These are phyloP conservation scores for Allium sativum DNA, from an alignment of 106 monocot species.

Conservation along the genomic window DNA sequence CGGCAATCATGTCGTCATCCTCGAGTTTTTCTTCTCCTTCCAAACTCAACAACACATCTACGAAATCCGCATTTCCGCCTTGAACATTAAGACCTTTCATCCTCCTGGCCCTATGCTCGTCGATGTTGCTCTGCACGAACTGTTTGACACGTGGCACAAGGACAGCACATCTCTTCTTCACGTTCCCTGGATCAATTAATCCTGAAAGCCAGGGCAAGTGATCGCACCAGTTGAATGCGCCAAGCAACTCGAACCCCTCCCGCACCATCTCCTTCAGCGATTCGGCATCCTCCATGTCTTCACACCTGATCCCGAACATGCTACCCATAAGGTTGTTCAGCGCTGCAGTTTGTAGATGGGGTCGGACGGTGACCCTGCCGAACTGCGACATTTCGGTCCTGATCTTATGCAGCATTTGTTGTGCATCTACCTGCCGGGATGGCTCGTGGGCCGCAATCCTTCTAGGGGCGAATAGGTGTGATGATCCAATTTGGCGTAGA, in stretches of 20 bases:
- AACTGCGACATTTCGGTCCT: conserved; percentile 4
- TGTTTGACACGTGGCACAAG: conserved; percentile 62
- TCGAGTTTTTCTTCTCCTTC: conserved; percentile 43
- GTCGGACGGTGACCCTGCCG: conserved; percentile 44
- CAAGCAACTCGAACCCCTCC: conserved; percentile 77
- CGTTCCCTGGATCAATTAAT: conserved; percentile 37
- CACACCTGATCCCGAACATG: conserved; percentile 61
- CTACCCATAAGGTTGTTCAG: conserved; percentile 85
- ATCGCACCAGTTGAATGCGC: conserved; percentile 90
- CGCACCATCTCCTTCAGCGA: conserved; percentile 44
- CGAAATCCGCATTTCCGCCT: conserved; percentile 62
- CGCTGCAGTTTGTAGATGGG: conserved; percentile 60
- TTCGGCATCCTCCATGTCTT: not conserved
- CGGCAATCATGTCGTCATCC: conserved; percentile 75
- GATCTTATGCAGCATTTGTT: conserved; percentile 31
- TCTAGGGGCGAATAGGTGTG: conserved; percentile 78
- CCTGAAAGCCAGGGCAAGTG: conserved; percentile 65
- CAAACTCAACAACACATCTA: conserved; percentile 62
- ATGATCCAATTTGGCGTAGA: conserved; percentile 63
- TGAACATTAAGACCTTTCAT: not conserved
- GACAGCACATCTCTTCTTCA: conserved; percentile 37
- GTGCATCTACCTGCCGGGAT: conserved; percentile 42
- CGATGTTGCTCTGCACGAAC: conserved; percentile 47
- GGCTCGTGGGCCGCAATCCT: conserved; percentile 68
- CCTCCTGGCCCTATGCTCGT: conserved; percentile 28